phyloP scores from a whole-genome alignment of 441 rosid species.

The Croton laevigatus region DNA sequence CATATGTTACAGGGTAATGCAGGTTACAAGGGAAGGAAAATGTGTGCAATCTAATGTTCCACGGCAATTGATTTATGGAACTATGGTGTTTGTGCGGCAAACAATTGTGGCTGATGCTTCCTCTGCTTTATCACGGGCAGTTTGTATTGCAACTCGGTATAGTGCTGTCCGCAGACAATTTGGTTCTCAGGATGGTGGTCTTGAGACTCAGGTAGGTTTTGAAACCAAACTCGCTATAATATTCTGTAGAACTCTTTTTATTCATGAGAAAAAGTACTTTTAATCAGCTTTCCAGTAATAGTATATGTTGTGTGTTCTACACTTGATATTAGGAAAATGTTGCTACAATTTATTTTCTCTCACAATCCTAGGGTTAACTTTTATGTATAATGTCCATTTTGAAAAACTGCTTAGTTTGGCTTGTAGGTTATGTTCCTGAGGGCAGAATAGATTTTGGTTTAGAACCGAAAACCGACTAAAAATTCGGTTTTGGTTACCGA shows the following conservation, averaged over 20 bases:
- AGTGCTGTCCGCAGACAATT: conserved; percentile 96
- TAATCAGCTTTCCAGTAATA: not conserved
- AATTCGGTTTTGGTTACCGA: too few relatives aligned
- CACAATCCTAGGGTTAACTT: not conserved
- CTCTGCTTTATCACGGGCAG: conserved; percentile 79
- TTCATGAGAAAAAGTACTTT: not conserved
- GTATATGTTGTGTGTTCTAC: not conserved
- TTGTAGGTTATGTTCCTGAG: too few relatives aligned
- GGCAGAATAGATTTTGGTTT: too few relatives aligned
- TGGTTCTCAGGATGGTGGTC: conserved; percentile 65
- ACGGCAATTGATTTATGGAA: conserved; percentile 81
- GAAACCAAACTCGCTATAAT: not conserved
- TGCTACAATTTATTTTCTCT: not conserved
- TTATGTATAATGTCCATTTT: not conserved
- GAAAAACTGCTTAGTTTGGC: not conserved
- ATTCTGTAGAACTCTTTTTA: not conserved
- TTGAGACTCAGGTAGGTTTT: conserved; percentile 72
- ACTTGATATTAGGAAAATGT: not conserved
- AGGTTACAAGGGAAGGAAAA: conserved; percentile 91
- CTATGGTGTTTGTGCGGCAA: conserved; percentile 89
- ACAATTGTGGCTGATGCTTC: conserved; percentile 87
- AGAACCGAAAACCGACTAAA: too few relatives aligned
- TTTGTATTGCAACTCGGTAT: conserved; percentile 93
- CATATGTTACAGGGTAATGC: conserved; percentile 60
- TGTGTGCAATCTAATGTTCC: conserved; percentile 73